Percentiles rank a stretch among this genome's conserved stretches.
These are phyloP conservation scores for Lenzites betulinus DNA, from an alignment of 768 basidiomycete genomes.

Conservation along the genomic window DNA sequence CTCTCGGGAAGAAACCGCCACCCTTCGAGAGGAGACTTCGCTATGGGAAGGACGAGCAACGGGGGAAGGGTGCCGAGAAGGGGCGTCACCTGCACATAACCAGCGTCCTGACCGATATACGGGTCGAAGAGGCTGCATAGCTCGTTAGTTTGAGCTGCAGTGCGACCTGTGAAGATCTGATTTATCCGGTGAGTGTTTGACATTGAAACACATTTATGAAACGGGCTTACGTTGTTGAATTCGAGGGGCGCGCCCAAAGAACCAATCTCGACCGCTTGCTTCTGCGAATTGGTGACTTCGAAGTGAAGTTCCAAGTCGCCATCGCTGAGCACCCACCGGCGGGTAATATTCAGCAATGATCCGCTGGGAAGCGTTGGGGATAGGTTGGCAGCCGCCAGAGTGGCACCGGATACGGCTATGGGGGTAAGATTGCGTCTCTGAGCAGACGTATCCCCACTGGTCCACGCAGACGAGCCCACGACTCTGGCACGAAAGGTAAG, in stretches of 20 bases:
- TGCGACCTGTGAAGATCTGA: constrained; percentile 57
- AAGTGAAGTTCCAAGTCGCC: constrained; percentile 49
- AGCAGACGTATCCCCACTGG: constrained; percentile 47
- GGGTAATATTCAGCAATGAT: constrained; percentile 50
- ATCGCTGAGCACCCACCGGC: constrained; percentile 50
- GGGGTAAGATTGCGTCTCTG: constrained; percentile 43
- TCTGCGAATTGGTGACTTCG: constrained; percentile 51
- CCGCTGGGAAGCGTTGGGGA: constrained; percentile 48
- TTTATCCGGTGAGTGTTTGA: not conserved
- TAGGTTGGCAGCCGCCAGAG: constrained; percentile 51
- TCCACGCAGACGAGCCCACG: constrained; percentile 48
- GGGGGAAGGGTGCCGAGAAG: constrained; percentile 56
- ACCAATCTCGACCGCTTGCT: constrained; percentile 52
- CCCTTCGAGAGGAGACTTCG: constrained; percentile 51
- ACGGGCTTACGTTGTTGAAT: constrained; percentile 51
- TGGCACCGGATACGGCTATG: constrained; percentile 42
- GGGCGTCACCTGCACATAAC: constrained; percentile 53
- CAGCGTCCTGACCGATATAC: constrained; percentile 58
- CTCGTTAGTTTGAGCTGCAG: constrained; percentile 52
- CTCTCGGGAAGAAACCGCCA: constrained; percentile 59
- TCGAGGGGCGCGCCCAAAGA: constrained; percentile 54
- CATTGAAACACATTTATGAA: not conserved
- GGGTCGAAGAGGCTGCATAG: constrained; percentile 58
- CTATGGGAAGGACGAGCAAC: constrained; percentile 49
- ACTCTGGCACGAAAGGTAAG: constrained; percentile 53